Evolutionary conservation across 2,329 filamentous ascomycete genomes (phyloP).

Genomic region (Trichophyton equinum): DNA sequence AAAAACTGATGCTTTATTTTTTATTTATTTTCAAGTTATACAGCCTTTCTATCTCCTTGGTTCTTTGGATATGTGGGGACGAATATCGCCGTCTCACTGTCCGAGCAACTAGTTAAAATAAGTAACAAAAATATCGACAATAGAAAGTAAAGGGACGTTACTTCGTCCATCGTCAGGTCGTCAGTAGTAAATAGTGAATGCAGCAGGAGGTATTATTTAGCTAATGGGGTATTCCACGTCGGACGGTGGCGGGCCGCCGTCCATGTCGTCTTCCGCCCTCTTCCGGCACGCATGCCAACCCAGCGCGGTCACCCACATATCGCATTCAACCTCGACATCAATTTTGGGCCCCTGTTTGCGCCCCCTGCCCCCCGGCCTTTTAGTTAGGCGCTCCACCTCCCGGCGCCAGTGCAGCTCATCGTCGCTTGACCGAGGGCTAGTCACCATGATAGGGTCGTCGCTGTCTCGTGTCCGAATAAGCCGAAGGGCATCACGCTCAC

Average conservation of each 20-base stretch:
- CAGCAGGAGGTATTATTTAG: neutral
- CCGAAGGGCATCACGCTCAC: too few relatives aligned
- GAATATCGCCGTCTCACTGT: too few relatives aligned
- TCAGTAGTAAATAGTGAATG: neutral
- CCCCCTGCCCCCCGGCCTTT: conserved; percentile 7
- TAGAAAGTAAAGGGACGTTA: too few relatives aligned
- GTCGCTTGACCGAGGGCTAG: neutral
- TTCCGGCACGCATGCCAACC: conserved; percentile 12
- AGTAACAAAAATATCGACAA: too few relatives aligned
- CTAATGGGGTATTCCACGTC: neutral
- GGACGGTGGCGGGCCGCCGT: conserved; percentile 12
- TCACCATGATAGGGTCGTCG: neutral
- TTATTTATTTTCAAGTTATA: too few relatives aligned
- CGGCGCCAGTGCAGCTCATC: conserved; percentile 14
- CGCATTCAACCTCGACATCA: conserved; percentile 12
- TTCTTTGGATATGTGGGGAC: too few relatives aligned
- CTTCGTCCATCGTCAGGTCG: too few relatives aligned
- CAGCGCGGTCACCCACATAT: conserved; percentile 16
- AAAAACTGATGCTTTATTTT: neutral
- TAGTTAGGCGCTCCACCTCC: conserved; percentile 15
- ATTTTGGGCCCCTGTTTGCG: neutral
- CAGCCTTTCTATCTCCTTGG: too few relatives aligned
- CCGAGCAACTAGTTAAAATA: too few relatives aligned
- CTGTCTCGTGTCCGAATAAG: too few relatives aligned
- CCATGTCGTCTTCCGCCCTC: conserved; percentile 14